Conservation (phyloP, 805 yeast genomes). For the Teunomyces panamensis region DNA sequence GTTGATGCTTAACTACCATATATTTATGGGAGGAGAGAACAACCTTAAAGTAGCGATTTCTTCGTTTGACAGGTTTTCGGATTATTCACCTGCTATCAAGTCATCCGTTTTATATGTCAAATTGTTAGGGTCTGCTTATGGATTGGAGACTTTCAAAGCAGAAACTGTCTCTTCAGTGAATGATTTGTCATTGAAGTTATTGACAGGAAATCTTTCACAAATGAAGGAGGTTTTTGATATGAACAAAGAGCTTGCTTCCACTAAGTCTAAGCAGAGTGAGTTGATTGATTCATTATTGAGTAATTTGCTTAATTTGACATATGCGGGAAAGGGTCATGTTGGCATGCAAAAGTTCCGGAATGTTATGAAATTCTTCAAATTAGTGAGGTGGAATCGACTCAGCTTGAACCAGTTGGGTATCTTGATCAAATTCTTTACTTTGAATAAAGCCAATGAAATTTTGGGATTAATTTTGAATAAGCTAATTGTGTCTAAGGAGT, state of each 20-base stretch:
- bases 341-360: slow-evolving; percentile 18
- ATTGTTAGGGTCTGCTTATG: slow-evolving; percentile 16
- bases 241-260: slow-evolving; percentile 11
- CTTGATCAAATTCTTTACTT: slow-evolving; percentile 25
- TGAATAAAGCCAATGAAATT: slow-evolving; percentile 16
- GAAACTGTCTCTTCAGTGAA: background rate
- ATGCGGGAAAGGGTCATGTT: slow-evolving; percentile 1
- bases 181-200: background rate
- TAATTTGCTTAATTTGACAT: slow-evolving; percentile 1
- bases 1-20: slow-evolving; percentile 23
- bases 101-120: slow-evolving; percentile 17
- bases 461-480: slow-evolving; percentile 28
- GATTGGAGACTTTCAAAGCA: slow-evolving; percentile 8
- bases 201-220: slow-evolving; percentile 7
- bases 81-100: slow-evolving; percentile 12
- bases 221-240: slow-evolving; percentile 13
- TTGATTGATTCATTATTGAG: slow-evolving; percentile 9
- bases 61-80: slow-evolving; percentile 14
- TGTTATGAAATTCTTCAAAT: slow-evolving; percentile 22
- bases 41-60: slow-evolving; percentile 13
- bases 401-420: slow-evolving; percentile 20
- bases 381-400: slow-evolving; percentile 15
- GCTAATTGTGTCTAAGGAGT: slow-evolving; percentile 13
- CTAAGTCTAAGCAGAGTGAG: slow-evolving; percentile 6
- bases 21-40: slow-evolving; percentile 13